Percentiles rank a stretch among this genome's conserved stretches.
These are phyloP conservation scores for Curvularia lunata DNA, from an alignment of 2,329 filamentous ascomycete genomes.

Conservation along the genomic window DNA sequence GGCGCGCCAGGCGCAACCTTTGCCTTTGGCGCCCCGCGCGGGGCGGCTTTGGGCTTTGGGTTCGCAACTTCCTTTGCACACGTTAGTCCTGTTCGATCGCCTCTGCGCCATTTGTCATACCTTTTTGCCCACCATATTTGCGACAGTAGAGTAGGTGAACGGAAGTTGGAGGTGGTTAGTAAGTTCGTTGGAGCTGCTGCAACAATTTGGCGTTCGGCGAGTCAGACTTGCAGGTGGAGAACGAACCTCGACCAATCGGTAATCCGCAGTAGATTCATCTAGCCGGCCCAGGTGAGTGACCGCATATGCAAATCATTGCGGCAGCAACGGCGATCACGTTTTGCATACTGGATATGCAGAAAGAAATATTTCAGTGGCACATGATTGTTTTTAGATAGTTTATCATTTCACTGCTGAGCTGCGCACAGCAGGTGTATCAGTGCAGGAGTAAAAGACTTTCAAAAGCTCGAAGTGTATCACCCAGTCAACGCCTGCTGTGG, in stretches of 20 bases:
- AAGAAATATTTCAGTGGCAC: background rate
- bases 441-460: background rate
- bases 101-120: slow-evolving; percentile 12
- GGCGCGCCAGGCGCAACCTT: slow-evolving; percentile 26
- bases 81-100: slow-evolving; percentile 13
- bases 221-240: slow-evolving; percentile 24
- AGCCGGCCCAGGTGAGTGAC: slow-evolving; percentile 28
- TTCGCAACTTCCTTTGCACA: slow-evolving; percentile 34
- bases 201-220: slow-evolving; percentile 43
- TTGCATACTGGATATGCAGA: background rate
- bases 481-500: slow-evolving; percentile 19
- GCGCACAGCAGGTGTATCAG: background rate
- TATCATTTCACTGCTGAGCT: background rate
- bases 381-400: background rate
- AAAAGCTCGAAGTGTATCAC: slow-evolving; percentile 8
- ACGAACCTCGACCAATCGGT: slow-evolving; percentile 35
- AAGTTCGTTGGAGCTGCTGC: slow-evolving; percentile 18
- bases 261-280: slow-evolving; percentile 27
- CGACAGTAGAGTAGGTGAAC: slow-evolving; percentile 16
- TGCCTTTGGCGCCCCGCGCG: slow-evolving; percentile 40
- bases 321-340: background rate
- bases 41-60: slow-evolving; percentile 38
- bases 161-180: slow-evolving; percentile 20
- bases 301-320: slow-evolving; percentile 4
- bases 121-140: slow-evolving; percentile 44